phyloP scores from a whole-genome alignment of 2,329 filamentous ascomycete genomes.

The Hymenoscyphus albidus region DNA sequence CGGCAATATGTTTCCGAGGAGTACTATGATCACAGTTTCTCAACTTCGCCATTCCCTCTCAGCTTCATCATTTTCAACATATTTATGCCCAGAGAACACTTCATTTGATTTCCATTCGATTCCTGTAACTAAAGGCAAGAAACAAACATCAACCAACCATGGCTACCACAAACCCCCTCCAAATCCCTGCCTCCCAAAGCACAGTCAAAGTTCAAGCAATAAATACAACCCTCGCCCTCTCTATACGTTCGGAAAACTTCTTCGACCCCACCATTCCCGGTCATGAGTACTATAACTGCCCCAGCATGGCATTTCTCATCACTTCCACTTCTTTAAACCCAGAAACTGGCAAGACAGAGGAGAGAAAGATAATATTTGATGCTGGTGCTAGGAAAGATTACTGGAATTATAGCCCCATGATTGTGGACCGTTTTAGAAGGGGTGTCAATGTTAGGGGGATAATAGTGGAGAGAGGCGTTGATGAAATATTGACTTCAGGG shows the following conservation, averaged over 20 bases:
- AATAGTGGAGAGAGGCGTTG: conserved; percentile 2
- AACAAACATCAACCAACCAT: neutral
- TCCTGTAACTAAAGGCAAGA: neutral
- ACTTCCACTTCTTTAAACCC: neutral
- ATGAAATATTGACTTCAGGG: conserved; percentile 4
- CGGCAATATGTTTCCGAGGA: neutral
- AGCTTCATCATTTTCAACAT: too few relatives aligned
- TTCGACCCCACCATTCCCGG: conserved; percentile 14
- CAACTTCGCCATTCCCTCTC: too few relatives aligned
- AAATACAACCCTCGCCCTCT: conserved; percentile 15
- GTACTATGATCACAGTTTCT: too few relatives aligned
- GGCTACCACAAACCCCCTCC: neutral
- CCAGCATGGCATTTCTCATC: conserved; percentile 16
- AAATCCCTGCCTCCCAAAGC: neutral
- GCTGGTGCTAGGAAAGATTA: conserved; percentile 14
- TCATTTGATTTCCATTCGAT: neutral
- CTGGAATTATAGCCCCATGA: conserved; percentile 10
- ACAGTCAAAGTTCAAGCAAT: conserved; percentile 13
- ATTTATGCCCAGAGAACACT: neutral
- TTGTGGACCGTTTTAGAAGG: conserved; percentile 2
- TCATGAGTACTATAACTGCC: conserved; percentile 17
- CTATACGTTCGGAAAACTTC: conserved; percentile 10
- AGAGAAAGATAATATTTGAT: conserved; percentile 12
- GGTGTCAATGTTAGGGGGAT: conserved; percentile 6
- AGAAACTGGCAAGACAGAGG: neutral